Evolutionary conservation across 2,329 filamentous ascomycete genomes (phyloP).

Genomic region (Xylaria sp.): DNA sequence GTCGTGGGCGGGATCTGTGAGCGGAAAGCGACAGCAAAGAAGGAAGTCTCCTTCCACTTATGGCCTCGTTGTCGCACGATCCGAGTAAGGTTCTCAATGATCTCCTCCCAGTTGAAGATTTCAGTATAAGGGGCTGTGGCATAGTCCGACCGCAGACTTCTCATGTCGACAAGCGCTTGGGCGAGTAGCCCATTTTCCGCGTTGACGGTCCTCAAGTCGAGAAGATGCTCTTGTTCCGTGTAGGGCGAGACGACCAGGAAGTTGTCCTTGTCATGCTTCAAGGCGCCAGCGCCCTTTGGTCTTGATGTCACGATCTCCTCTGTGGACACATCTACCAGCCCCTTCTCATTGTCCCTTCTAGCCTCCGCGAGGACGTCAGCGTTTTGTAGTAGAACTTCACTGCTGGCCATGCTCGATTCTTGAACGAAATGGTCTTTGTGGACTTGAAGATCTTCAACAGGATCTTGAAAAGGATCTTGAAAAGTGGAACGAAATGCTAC

Average conservation of each 20-base stretch:
- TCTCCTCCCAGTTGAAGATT: conserved; percentile 75
- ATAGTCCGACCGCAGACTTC: conserved; percentile 68
- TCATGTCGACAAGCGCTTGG: conserved; percentile 67
- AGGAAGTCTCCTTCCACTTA: conserved; percentile 64
- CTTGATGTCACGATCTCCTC: conserved; percentile 9
- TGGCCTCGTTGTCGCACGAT: conserved; percentile 52
- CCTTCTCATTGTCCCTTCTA: conserved; percentile 21
- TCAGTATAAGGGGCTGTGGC: conserved; percentile 73
- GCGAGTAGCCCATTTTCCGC: conserved; percentile 70
- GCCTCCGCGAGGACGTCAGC: conserved; percentile 1
- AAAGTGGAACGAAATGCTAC: neutral
- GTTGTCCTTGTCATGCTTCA: conserved; percentile 18
- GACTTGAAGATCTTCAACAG: neutral
- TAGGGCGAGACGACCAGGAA: conserved; percentile 75
- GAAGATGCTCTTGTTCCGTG: conserved; percentile 67
- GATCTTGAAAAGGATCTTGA: neutral
- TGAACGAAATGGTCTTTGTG: conserved; percentile 3
- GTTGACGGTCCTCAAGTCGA: conserved; percentile 71
- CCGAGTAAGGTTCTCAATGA: conserved; percentile 59
- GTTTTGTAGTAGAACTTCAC: conserved; percentile 16
- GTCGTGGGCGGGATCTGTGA: conserved; percentile 70
- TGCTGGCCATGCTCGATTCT: conserved; percentile 14
- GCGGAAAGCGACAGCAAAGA: conserved; percentile 85
- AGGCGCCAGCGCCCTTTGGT: conserved; percentile 2
- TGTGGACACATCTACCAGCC: conserved; percentile 15